Conservation (phyloP, 2,329 filamentous ascomycete genomes). For the Diplodia scrobiculata region DNA sequence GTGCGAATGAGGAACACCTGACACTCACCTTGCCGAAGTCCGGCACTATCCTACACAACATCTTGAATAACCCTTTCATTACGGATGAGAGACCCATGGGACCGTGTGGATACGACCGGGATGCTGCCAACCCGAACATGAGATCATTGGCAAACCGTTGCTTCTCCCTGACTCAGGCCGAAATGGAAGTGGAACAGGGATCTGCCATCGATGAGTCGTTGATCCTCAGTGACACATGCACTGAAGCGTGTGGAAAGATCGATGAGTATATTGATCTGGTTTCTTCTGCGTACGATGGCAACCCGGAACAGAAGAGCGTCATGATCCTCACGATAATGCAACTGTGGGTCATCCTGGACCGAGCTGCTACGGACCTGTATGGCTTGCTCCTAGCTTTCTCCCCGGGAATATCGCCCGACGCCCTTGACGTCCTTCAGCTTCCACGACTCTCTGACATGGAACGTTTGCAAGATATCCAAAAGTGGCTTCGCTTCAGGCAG, state of each 20-base stretch:
- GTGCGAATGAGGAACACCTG: conserved; percentile 34
- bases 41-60: not conserved
- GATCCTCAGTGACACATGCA: conserved; percentile 33
- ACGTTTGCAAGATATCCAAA: conserved; percentile 55
- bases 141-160: not conserved
- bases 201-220: not conserved
- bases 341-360: conserved; percentile 62
- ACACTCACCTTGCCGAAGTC: not conserved
- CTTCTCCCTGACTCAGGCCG: not conserved
- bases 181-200: conserved; percentile 2
- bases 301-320: conserved; percentile 55
- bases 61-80: not conserved
- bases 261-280: conserved; percentile 42
- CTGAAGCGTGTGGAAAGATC: conserved; percentile 42
- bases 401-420: conserved; percentile 53
- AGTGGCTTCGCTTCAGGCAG: conserved; percentile 51
- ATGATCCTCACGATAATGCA: conserved; percentile 60
- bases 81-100: not conserved
- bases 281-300: conserved; percentile 46
- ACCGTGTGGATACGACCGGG: not conserved
- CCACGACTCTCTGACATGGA: conserved; percentile 52
- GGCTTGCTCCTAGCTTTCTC: conserved; percentile 56
- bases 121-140: not conserved
- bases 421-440: conserved; percentile 61
- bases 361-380: conserved; percentile 46